A percentile compares a stretch with the other conserved stretches of the same genome.
phyloP scores from a whole-genome alignment of 225 moss, liverwort and hornwort species.

The Polytrichum commune region DNA sequence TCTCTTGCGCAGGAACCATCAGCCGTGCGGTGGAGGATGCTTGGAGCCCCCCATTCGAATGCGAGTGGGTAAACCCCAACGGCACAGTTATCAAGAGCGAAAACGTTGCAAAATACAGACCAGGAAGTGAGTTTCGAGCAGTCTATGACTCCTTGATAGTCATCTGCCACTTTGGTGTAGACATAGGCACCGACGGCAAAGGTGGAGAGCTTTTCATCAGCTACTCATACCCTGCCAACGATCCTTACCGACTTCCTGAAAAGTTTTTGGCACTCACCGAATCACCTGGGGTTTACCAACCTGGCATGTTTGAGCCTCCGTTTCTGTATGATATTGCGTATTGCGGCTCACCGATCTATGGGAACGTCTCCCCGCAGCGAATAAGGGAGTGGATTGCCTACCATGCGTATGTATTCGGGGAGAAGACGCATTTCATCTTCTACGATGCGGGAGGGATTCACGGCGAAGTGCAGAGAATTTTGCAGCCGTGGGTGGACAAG shows the following conservation, averaged over 20 bases:
- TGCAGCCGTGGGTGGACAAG: slow-evolving; percentile 47
- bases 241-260: slow-evolving; percentile 34
- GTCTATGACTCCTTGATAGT: slow-evolving; percentile 29
- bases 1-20: slow-evolving; percentile 39
- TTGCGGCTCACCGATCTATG: slow-evolving; percentile 49
- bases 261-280: slow-evolving; percentile 31
- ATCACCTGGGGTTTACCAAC: slow-evolving; percentile 32
- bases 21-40: slow-evolving; percentile 34
- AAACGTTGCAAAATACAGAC: slow-evolving; percentile 40
- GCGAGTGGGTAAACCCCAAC: slow-evolving; percentile 31
- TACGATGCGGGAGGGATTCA: slow-evolving; percentile 51
- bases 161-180: slow-evolving; percentile 38
- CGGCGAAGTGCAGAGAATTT: slow-evolving; percentile 36
- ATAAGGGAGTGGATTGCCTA: slow-evolving; percentile 63
- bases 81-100: slow-evolving; percentile 28
- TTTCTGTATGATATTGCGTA: slow-evolving; percentile 46
- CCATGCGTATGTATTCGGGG: slow-evolving; percentile 42
- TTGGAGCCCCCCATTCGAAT: slow-evolving; percentile 35
- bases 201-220: slow-evolving; percentile 48
- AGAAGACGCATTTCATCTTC: slow-evolving; percentile 41
- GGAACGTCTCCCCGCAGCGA: slow-evolving; percentile 45
- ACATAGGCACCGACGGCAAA: slow-evolving; percentile 30
- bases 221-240: slow-evolving; percentile 21
- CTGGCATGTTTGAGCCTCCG: slow-evolving; percentile 28
- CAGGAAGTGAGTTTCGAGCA: slow-evolving; percentile 42